Evolutionary conservation across 2,329 filamentous ascomycete species (phyloP), one percentile per base, ranked within the genome.

Genomic region (Myriangium duriaei): DNA sequence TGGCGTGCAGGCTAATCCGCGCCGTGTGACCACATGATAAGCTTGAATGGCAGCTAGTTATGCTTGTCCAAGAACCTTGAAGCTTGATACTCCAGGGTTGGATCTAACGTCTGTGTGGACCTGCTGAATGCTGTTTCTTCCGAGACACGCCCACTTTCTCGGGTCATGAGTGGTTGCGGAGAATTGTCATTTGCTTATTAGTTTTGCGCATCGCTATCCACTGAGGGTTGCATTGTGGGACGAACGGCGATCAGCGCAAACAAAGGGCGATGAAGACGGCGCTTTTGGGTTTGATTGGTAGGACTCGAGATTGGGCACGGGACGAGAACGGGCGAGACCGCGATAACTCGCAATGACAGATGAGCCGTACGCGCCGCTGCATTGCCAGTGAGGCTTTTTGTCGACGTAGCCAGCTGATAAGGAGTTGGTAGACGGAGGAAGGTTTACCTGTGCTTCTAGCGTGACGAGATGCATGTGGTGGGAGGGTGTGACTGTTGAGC

Each of bases 11-110:
- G 24, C 36, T 39, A 39, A 30, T 33, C 30, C 7, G 30, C 29
- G 28, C 36, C 36, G 32, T 39, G 36, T 39, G 36, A 39, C 32
- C 36, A 39, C 30, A 33, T 12, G 30, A 33, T 39, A 39, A 39
- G 36, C 36, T 39, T 39, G 21, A 26, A 26, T 26, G 21, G 21
- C n/a, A 26, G 21, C n/a, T 26, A 7, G 21, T 26, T 26, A 26
- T 26, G 21, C 21, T 26, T 26, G 21, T 26, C n/a, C n/a, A n/a
- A 26, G 21, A 26, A 26, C 7, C 21, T 26, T 26, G 21, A 26
- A 7, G 21, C 21, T 26, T 7, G n/a, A n/a, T n/a, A n/a, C n/a
- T n/a, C n/a, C n/a, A 26, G 7, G 21, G 21, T 7, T 26, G 21
- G 7, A 26, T 26, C 21, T n/a, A n/a, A 7, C 21, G 21, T 26